Base-by-base conservation (phyloP, 495 filamentous ascomycete species). In the Trichoderma gamsii region DNA sequence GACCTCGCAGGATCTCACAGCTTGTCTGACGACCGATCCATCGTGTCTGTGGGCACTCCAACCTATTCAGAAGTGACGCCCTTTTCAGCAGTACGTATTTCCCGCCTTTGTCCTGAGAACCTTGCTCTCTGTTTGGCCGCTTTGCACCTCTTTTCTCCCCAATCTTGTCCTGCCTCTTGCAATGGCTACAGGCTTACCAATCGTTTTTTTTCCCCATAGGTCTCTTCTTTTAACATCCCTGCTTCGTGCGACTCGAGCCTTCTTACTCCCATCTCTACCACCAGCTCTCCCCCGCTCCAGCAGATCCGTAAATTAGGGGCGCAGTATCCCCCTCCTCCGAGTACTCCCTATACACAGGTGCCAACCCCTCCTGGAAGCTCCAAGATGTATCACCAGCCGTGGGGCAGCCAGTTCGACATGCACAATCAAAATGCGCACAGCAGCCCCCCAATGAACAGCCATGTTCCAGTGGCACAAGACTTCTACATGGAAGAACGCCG, bases 211-310 rank as follows among this genome's bases (percentile, higher is more conserved):
- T 32, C 25, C 7, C n/a, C 51, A 11, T 70, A 78, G 69, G 76
- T 82, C 15, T 75, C 81, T 44, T 77, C 79, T 9, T 83, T 80
- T 68, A 80, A 74, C 71, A 79, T 81, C 44, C 75, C 81, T 23
- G 77, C 76, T 3, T 68, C 76, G 43, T 76, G 77, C 69, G 81
- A 83, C 67, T 70, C 77, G 44, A 76, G 76, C n/a, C 76, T 83
- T 59, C 73, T 81, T 23, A 83, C 81, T 7, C 81, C 81, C 5
- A 77, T 80, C 0, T 83, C 81, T 63, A 73, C 75, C 66, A 71
- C 78, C 64, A 79, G 75, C 46, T 82, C 79, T 41, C 81, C 81
- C 43, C 77, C 77, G 63, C 69, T 80, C 66, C 74, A 74, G 66
- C 78, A 80, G 66, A 77, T 77, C 23, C 41, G 73, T 18, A 82